Evolutionary conservation across 176 grass and related monocot species (phyloP).

Genomic region (Aegilops longissima): DNA sequence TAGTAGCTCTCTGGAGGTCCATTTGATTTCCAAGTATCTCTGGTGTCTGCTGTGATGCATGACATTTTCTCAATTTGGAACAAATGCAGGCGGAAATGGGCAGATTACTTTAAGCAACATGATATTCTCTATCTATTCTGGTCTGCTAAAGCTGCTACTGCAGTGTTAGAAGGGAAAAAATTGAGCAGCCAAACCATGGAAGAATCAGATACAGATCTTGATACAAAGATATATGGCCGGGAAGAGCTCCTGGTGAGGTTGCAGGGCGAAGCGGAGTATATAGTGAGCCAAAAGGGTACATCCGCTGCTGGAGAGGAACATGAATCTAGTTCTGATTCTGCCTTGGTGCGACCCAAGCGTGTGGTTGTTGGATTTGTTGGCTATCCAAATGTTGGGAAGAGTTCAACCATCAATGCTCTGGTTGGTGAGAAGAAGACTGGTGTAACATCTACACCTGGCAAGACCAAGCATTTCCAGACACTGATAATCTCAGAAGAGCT

Average conservation of each 20-base stretch:
- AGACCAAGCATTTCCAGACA: conserved; percentile 89
- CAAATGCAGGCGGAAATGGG: conserved; percentile 63
- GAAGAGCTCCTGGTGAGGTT: conserved; percentile 67
- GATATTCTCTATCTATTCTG: conserved; percentile 71
- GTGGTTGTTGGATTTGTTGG: conserved; percentile 77
- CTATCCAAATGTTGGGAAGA: conserved; percentile 87
- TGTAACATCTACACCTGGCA: conserved; percentile 77
- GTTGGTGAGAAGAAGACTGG: conserved; percentile 65
- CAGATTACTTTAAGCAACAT: conserved; percentile 64
- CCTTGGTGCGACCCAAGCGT: conserved; percentile 41
- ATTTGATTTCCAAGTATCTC: not conserved
- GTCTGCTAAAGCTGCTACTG: conserved; percentile 75
- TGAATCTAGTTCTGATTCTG: conserved; percentile 23
- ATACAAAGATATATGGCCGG: conserved; percentile 66
- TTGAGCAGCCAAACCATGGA: conserved; percentile 33
- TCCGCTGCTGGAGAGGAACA: not conserved
- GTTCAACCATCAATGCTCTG: conserved; percentile 81
- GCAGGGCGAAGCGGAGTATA: conserved; percentile 70
- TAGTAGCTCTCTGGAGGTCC: not conserved
- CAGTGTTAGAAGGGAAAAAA: conserved; percentile 55
- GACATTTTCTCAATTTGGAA: conserved; percentile 19
- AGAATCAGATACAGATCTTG: conserved; percentile 38
- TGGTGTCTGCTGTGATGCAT: not conserved
- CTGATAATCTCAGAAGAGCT: conserved; percentile 86
- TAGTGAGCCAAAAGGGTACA: conserved; percentile 29